Base-by-base conservation (phyloP, 495 filamentous ascomycete genomes). In the Penicillium lividum region DNA sequence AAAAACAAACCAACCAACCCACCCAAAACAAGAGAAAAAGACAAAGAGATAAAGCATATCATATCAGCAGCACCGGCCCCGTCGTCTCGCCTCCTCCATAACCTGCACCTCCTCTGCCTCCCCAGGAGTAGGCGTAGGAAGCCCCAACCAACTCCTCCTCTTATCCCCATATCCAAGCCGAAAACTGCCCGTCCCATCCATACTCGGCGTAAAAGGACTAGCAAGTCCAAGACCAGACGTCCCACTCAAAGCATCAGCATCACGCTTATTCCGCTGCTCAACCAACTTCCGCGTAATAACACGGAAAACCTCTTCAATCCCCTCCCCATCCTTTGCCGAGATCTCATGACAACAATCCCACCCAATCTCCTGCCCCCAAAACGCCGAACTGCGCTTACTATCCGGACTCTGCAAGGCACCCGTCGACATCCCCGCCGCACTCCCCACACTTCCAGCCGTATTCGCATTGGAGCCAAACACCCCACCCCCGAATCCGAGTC, bases 271-370 rank as follows among this genome's bases (percentile, higher is more conserved):
- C 62, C 89, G 85, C 80, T 94, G 91, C 78, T 97, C 93, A 31
- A 98, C 93, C 55, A 98, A 80, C 73, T 97, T 97, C 66, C 94
- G 78, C 38, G 93, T 92, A 40, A 97, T 94, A 16, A 97, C 93
- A 0, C 92, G 83, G 63, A 98, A 98, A 0, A 98, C 93, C 76
- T 98, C 94, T 52, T 98, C 94, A 10, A 98, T 91, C 4, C 93
- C 93, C 77, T 98, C 93, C 16, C 94, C 94, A 68, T 90, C 90
- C 78, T 92, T 90, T 25, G 93, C 93, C 64, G 87, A 91, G 64
- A 98, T 93, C 77, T 98, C 93, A 73, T 98, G 93, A 66, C 93
- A 97, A 60, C 90, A 93, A 67, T 97, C 93, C 92, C 92, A 97
- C 10, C 91, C 91, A 7, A 90, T 86, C 64, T 97, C 92, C 66